These are phyloP conservation scores for Camelina hispida DNA, from an alignment of 345 rosid species.

Conservation along the genomic window DNA sequence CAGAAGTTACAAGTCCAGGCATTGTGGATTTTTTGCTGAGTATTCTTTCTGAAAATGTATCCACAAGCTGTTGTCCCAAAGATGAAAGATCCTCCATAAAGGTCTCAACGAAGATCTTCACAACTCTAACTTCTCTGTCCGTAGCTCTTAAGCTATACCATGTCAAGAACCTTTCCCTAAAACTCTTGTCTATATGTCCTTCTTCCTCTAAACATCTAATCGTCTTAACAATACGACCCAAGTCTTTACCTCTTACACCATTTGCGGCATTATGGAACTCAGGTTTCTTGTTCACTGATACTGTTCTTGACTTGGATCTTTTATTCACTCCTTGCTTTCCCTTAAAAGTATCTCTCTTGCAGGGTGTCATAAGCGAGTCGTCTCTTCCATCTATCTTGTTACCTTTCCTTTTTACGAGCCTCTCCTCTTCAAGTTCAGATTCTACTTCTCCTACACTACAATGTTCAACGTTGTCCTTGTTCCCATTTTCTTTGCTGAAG, in stretches of 20 bases:
- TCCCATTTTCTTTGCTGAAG: conserved; percentile 45
- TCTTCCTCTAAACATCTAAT: conserved; percentile 78
- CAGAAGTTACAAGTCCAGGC: conserved; percentile 62
- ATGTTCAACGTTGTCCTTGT: conserved; percentile 35
- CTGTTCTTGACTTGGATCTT: conserved; percentile 51
- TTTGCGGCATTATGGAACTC: conserved; percentile 46
- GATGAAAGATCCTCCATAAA: conserved; percentile 78
- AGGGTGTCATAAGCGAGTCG: conserved; percentile 78
- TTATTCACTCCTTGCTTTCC: conserved; percentile 57
- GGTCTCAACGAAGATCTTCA: conserved; percentile 77
- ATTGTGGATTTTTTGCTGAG: conserved; percentile 51
- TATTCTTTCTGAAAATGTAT: conserved; percentile 81
- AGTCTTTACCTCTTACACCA: conserved; percentile 64
- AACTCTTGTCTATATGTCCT: conserved; percentile 92
- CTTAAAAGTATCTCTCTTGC: conserved; percentile 57
- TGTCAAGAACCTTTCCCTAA: conserved; percentile 90
- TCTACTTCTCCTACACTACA: conserved; percentile 38
- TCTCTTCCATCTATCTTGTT: conserved; percentile 55
- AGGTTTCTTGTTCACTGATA: conserved; percentile 57
- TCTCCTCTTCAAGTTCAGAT: conserved; percentile 36
- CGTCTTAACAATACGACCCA: conserved; percentile 79
- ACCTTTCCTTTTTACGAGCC: conserved; percentile 49
- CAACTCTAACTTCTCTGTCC: conserved; percentile 72
- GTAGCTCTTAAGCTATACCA: conserved; percentile 96
- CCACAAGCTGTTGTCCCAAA: conserved; percentile 88